A percentile compares a stretch with the other conserved stretches of the same genome.
phyloP scores from a whole-genome alignment of 2,329 filamentous ascomycete species.

The Sporothrix brasiliensis region DNA sequence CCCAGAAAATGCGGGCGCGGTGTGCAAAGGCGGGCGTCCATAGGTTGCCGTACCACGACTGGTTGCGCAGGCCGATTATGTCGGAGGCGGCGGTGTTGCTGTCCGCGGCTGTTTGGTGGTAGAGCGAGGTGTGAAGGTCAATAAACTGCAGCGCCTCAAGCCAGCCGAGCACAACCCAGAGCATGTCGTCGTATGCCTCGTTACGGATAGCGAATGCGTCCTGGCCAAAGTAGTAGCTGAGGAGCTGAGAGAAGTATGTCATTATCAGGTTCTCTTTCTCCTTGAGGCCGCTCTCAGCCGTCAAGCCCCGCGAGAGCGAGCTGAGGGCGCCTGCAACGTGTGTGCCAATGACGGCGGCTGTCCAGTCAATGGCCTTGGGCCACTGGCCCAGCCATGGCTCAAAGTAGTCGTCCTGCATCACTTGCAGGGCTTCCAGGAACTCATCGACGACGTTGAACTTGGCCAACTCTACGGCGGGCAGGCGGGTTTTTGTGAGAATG shows the following conservation, averaged over 20 bases:
- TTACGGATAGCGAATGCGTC: conserved; percentile 73
- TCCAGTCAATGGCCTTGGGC: conserved; percentile 91
- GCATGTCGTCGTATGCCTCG: conserved; percentile 86
- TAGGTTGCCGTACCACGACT: conserved; percentile 73
- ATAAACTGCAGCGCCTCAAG: conserved; percentile 80
- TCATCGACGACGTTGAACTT: conserved; percentile 45
- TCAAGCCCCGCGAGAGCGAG: conserved; percentile 66
- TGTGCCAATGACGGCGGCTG: conserved; percentile 79
- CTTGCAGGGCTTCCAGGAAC: conserved; percentile 66
- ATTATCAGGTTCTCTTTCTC: conserved; percentile 78
- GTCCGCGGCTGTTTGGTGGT: conserved; percentile 51
- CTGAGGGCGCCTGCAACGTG: conserved; percentile 73
- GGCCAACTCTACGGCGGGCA: not conserved
- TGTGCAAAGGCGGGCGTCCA: conserved; percentile 80
- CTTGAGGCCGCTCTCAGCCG: conserved; percentile 46
- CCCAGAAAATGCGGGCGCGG: conserved; percentile 82
- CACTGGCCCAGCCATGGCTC: conserved; percentile 76
- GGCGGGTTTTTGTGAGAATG: not conserved
- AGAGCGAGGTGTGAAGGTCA: conserved; percentile 64
- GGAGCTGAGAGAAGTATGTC: conserved; percentile 75
- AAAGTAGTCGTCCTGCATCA: conserved; percentile 80
- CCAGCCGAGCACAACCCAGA: conserved; percentile 95
- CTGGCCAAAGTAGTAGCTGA: conserved; percentile 84
- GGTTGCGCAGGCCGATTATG: conserved; percentile 42
- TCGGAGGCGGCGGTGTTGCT: not conserved